phyloP scores from a whole-genome alignment of 371 early-diverging fungal genomes.

The Aphelidium insulamus region DNA sequence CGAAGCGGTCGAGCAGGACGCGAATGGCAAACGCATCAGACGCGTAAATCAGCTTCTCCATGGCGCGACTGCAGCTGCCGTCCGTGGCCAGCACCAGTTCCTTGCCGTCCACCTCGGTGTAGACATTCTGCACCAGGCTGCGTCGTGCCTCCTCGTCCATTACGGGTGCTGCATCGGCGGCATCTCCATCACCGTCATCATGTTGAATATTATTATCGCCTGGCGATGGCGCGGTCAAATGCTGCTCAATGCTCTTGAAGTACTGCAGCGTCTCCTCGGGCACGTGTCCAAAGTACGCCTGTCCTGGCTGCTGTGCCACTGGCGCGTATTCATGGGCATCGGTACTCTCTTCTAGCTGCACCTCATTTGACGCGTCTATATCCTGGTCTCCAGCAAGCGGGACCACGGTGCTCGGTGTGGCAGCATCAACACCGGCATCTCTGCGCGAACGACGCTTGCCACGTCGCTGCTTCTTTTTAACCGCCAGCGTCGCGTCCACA shows the following conservation, averaged over 20 bases:
- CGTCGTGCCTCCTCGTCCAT: no score
- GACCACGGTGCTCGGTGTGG: no score
- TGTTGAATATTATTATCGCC: not conserved
- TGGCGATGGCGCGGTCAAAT: constrained; percentile 25
- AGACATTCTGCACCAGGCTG: constrained; percentile 57
- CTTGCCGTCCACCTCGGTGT: constrained; percentile 45
- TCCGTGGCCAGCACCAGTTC: constrained; percentile 48
- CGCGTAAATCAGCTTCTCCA: constrained; percentile 48
- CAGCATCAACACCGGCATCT: no score
- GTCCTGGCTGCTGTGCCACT: no score
- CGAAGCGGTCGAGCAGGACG: constrained; percentile 35
- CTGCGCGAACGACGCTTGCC: no score
- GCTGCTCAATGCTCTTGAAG: constrained; percentile 45
- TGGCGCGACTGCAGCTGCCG: constrained; percentile 44
- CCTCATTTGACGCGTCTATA: no score
- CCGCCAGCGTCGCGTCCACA: no score
- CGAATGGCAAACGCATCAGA: constrained; percentile 49
- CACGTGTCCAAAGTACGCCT: constrained; percentile 36
- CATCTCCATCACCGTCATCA: constrained; percentile 14
- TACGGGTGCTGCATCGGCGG: constrained; percentile 34
- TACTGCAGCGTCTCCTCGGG: constrained; percentile 42
- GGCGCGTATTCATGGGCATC: no score
- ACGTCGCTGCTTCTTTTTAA: no score
- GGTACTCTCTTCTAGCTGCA: no score
- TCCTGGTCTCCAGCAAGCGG: no score